Conservation (phyloP, 1,139 yeast species). For the Zygosaccharomyces pseudobailii region DNA sequence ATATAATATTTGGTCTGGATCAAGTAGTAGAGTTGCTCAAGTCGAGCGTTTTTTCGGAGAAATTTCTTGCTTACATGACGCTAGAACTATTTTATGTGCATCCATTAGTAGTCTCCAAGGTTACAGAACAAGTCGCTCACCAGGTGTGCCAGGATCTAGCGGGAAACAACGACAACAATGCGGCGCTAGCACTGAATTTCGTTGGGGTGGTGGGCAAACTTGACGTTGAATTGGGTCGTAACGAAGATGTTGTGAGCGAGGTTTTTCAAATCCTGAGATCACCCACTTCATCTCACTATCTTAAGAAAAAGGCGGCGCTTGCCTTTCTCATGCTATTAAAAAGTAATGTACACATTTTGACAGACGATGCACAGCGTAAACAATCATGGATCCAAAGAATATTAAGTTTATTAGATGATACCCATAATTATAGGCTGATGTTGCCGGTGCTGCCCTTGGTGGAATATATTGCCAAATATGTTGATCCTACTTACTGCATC, state of each 20-base stretch:
- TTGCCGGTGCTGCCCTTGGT: conserved; percentile 63
- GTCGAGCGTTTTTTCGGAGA: conserved; percentile 63
- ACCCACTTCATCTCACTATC: conserved; percentile 56
- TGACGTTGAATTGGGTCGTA: conserved; percentile 38
- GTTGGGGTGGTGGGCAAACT: conserved; percentile 51
- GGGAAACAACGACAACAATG: conserved; percentile 52
- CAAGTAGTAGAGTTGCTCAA: conserved; percentile 58
- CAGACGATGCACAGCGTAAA: conserved; percentile 39
- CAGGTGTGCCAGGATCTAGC: conserved; percentile 54
- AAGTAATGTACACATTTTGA: conserved; percentile 40
- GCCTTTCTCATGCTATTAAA: conserved; percentile 52
- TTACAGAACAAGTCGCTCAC: conserved; percentile 37
- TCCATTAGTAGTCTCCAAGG: conserved; percentile 36
- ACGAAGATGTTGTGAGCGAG: conserved; percentile 50
- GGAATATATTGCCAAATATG: conserved; percentile 51
- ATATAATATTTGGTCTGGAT: conserved; percentile 60
- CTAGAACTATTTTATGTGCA: conserved; percentile 53
- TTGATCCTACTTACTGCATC: conserved; percentile 48
- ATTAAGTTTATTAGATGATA: conserved; percentile 52
- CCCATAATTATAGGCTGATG: conserved; percentile 62
- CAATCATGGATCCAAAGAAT: conserved; percentile 74
- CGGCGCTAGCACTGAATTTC: conserved; percentile 72
- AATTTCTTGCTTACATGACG: conserved; percentile 79
- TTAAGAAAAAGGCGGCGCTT: conserved; percentile 68
- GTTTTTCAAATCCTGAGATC: conserved; percentile 71